A percentile compares a stretch with the other conserved stretches of the same genome.
phyloP scores from a whole-genome alignment of 2,329 filamentous ascomycete genomes.

The Trichothecium sympodiale region DNA sequence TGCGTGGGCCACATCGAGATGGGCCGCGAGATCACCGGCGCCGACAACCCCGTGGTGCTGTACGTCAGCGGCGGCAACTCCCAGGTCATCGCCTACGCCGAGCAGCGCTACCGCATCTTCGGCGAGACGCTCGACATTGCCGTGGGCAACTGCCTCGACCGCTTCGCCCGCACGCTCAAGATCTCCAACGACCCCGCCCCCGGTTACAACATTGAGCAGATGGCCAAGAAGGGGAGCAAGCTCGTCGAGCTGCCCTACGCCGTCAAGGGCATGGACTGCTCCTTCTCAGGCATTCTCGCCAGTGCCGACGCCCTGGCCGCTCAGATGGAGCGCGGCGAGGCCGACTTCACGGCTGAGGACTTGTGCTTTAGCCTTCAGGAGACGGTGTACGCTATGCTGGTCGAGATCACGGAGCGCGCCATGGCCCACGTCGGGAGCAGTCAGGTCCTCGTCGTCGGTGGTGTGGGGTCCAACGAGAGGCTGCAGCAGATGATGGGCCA shows the following conservation, averaged over 20 bases:
- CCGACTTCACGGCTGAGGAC: slow-evolving; percentile 65
- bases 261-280: slow-evolving; percentile 98
- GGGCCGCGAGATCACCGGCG: slow-evolving; percentile 86
- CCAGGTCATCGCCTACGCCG: slow-evolving; percentile 93
- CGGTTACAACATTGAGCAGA: slow-evolving; percentile 94
- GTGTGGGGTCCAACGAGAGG: slow-evolving; percentile 89
- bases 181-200: slow-evolving; percentile 96
- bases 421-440: slow-evolving; percentile 93
- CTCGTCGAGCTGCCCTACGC: slow-evolving; percentile 87
- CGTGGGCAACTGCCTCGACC: slow-evolving; percentile 92
- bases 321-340: slow-evolving; percentile 41
- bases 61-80: slow-evolving; percentile 96
- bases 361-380: slow-evolving; percentile 93
- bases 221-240: slow-evolving; percentile 62
- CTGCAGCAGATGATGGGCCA: slow-evolving; percentile 97
- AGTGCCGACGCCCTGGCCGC: slow-evolving; percentile 70
- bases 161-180: slow-evolving; percentile 80
- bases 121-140: slow-evolving; percentile 96
- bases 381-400: slow-evolving; percentile 91
- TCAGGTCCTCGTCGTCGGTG: slow-evolving; percentile 90
- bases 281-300: slow-evolving; percentile 85
- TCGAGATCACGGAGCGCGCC: slow-evolving; percentile 94
- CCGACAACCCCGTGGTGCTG: slow-evolving; percentile 82
- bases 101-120: slow-evolving; percentile 92
- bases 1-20: slow-evolving; percentile 99